phyloP scores from a whole-genome alignment of 179 eudicot species.

The Spinacia oleracea region DNA sequence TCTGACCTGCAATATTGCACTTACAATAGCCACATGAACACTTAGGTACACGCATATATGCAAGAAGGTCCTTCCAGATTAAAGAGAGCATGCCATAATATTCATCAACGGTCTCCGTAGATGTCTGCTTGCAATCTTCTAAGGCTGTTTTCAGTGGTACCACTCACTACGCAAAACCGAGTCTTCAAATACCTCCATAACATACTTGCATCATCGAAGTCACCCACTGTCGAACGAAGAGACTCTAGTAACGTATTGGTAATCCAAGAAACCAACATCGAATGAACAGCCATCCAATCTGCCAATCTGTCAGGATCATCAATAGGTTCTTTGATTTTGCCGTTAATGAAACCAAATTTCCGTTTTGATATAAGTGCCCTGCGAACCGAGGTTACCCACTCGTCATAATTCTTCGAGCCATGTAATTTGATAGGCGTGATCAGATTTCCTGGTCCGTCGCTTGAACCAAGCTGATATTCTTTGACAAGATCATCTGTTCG shows the following conservation, averaged over 20 bases:
- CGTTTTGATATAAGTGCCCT: neutral
- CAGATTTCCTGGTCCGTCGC: neutral
- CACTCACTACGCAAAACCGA: no score
- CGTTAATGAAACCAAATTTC: neutral
- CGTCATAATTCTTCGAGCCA: neutral
- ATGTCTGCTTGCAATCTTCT: no score
- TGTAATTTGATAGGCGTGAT: neutral
- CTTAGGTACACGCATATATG: no score
- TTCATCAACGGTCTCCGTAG: no score
- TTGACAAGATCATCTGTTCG: no score
- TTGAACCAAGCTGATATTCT: neutral
- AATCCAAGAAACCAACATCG: neutral
- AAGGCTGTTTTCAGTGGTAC: no score
- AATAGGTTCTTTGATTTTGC: neutral
- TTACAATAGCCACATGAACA: neutral
- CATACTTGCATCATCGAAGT: no score
- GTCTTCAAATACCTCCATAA: no score
- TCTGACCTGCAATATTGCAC: neutral
- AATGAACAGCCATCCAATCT: neutral
- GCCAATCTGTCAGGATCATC: neutral
- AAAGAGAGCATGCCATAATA: no score
- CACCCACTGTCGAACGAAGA: neutral
- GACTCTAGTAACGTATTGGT: neutral
- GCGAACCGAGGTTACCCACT: neutral
- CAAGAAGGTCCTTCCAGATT: no score